Conservation (phyloP, 495 filamentous ascomycete species). For the Aspergillus campestris region DNA sequence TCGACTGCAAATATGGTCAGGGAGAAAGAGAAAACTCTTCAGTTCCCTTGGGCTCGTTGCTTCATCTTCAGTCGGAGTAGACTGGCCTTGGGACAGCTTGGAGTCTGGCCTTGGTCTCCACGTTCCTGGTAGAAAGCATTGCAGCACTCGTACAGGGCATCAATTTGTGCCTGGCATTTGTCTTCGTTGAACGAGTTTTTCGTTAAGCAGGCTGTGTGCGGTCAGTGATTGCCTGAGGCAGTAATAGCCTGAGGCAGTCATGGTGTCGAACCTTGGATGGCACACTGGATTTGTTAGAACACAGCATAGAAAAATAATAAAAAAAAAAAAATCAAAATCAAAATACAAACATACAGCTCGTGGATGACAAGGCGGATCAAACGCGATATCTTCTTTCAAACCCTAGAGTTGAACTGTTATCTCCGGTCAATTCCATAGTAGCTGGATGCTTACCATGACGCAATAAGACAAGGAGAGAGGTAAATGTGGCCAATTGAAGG, state of each 20-base stretch:
- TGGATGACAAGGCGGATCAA: constrained; percentile 79
- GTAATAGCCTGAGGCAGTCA: background rate
- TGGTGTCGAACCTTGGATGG: constrained; percentile 64
- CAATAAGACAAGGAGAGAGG: constrained; percentile 2
- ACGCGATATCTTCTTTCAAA: constrained; percentile 61
- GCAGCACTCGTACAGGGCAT: constrained; percentile 95
- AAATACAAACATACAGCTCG: constrained; percentile 58
- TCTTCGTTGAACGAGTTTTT: constrained; percentile 84
- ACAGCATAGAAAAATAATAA: constrained; percentile 2
- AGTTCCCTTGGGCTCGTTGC: constrained; percentile 50
- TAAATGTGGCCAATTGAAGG: background rate
- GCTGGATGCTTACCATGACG: constrained; percentile 39
- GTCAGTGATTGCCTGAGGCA: constrained; percentile 6
- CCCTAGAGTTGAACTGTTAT: constrained; percentile 24
- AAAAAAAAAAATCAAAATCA: background rate
- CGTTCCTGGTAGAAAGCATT: constrained; percentile 74
- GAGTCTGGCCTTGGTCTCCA: constrained; percentile 67
- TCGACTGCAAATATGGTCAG: too few relatives aligned
- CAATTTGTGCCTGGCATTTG: constrained; percentile 71
- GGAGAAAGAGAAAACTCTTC: background rate
- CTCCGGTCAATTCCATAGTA: background rate
- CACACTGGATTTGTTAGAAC: constrained; percentile 49
- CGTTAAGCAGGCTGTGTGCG: constrained; percentile 62
- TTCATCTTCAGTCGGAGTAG: constrained; percentile 80
- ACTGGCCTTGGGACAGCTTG: constrained; percentile 77